phyloP scores from a whole-genome alignment of 2,329 filamentous ascomycete species.

The Aspergillus felis region DNA sequence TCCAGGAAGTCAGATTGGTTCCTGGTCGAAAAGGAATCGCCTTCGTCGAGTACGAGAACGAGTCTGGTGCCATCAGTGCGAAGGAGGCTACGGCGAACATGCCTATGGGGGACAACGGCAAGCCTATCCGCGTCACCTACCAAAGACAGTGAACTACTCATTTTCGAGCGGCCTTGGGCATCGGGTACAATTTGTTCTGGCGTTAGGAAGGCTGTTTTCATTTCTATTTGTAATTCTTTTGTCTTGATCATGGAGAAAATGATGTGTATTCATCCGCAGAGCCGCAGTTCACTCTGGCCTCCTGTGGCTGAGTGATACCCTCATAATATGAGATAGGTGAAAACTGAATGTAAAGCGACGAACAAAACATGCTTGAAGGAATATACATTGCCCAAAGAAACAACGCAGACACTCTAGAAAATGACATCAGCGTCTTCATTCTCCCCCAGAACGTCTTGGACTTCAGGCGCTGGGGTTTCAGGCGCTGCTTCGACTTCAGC shows the following conservation, averaged over 20 bases:
- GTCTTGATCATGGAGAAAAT: not conserved
- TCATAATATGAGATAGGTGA: not conserved
- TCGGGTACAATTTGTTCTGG: slow-evolving; percentile 13
- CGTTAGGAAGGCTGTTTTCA: slow-evolving; percentile 26
- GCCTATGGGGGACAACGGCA: slow-evolving; percentile 68
- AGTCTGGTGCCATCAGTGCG: slow-evolving; percentile 82
- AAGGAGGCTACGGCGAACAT: slow-evolving; percentile 92
- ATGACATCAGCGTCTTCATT: slow-evolving; percentile 82
- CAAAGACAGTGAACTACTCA: slow-evolving; percentile 67
- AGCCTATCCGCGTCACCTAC: slow-evolving; percentile 91
- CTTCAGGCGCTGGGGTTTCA: slow-evolving; percentile 39
- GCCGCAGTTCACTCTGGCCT: not conserved
- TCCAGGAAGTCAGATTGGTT: slow-evolving; percentile 86
- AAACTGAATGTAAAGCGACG: slow-evolving; percentile 7
- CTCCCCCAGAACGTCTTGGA: slow-evolving; percentile 66
- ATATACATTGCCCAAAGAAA: slow-evolving; percentile 18
- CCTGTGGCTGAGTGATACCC: not conserved
- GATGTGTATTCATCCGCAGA: not conserved
- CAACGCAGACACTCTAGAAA: slow-evolving; percentile 52
- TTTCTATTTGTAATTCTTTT: slow-evolving; percentile 1
- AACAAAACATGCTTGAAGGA: slow-evolving; percentile 17
- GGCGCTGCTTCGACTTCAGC: slow-evolving; percentile 38
- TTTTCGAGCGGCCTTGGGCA: slow-evolving; percentile 9
- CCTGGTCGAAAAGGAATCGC: slow-evolving; percentile 84
- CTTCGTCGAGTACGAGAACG: slow-evolving; percentile 93